These are phyloP conservation scores for Apiotrichum akiyoshidainum DNA, from an alignment of 1,284 basidiomycete genomes.

Conservation along the genomic window DNA sequence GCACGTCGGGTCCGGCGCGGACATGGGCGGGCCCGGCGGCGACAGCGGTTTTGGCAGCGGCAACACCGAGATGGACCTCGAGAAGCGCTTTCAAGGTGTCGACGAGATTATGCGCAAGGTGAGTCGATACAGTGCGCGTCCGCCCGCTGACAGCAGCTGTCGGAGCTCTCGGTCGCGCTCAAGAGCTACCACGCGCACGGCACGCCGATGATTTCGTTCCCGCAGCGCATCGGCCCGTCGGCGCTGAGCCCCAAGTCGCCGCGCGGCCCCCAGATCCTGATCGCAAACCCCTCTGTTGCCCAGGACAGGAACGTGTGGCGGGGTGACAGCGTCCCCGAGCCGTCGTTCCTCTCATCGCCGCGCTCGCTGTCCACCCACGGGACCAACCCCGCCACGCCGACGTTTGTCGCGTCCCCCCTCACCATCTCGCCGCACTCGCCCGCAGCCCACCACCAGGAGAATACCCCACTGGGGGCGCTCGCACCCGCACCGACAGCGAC, in stretches of 20 bases:
- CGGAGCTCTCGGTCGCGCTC: constrained; percentile 11
- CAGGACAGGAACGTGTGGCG: not conserved
- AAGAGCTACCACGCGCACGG: constrained; percentile 19
- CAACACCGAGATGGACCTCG: not conserved
- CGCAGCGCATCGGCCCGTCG: not conserved
- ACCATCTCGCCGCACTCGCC: too few species aligned
- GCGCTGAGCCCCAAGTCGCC: not conserved
- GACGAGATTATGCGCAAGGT: constrained; percentile 21
- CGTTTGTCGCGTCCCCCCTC: too few species aligned
- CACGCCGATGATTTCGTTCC: constrained; percentile 20
- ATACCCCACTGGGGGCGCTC: too few species aligned
- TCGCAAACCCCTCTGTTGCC: constrained; percentile 3
- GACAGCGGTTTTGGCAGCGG: not conserved
- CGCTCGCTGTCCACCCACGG: too few species aligned
- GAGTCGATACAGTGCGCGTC: not conserved
- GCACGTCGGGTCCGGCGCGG: constrained; percentile 3
- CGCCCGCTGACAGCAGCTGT: constrained; percentile 15
- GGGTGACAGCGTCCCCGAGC: too few species aligned
- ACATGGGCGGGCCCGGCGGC: not conserved
- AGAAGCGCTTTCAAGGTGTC: constrained; percentile 10
- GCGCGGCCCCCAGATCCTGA: not conserved
- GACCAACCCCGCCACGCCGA: too few species aligned
- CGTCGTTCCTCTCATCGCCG: too few species aligned
- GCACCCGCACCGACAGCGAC: too few species aligned
- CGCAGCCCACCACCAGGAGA: too few species aligned